Percentiles rank a stretch among this genome's conserved stretches.
These are phyloP conservation scores for Saturnispora sanitii DNA, from an alignment of 805 yeast species.

Conservation along the genomic window DNA sequence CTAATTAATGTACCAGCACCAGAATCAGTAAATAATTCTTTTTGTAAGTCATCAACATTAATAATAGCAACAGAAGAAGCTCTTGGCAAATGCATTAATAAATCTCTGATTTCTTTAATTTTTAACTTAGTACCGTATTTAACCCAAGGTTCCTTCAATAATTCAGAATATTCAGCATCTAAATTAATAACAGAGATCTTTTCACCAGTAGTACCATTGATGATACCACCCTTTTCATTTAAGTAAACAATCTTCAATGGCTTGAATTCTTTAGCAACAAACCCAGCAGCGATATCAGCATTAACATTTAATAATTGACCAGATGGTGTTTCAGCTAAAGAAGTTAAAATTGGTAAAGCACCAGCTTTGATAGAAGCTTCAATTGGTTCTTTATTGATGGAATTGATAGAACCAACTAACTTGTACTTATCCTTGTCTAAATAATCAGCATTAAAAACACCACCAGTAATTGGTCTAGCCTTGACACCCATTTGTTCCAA, in stretches of 20 bases:
- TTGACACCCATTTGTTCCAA: slow-evolving; percentile 93
- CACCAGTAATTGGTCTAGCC: slow-evolving; percentile 97
- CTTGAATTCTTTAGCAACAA: slow-evolving; percentile 90
- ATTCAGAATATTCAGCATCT: slow-evolving; percentile 89
- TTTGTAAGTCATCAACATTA: slow-evolving; percentile 88
- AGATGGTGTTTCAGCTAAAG: slow-evolving; percentile 91
- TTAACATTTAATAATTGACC: slow-evolving; percentile 96
- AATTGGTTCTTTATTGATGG: slow-evolving; percentile 80
- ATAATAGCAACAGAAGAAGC: slow-evolving; percentile 97
- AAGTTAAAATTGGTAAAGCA: slow-evolving; percentile 90
- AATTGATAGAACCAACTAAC: slow-evolving; percentile 81
- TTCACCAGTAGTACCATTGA: slow-evolving; percentile 86
- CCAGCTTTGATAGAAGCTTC: slow-evolving; percentile 96
- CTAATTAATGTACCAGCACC: slow-evolving; percentile 99
- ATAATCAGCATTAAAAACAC: slow-evolving; percentile 90
- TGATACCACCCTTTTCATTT: slow-evolving; percentile 96
- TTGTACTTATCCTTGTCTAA: slow-evolving; percentile 85
- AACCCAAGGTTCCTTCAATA: slow-evolving; percentile 94
- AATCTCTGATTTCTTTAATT: slow-evolving; percentile 91
- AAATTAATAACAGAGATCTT: slow-evolving; percentile 82
- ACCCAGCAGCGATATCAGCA: slow-evolving; percentile 99
- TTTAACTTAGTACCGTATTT: slow-evolving; percentile 97
- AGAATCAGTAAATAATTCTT: slow-evolving; percentile 94
- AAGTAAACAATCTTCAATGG: slow-evolving; percentile 94
- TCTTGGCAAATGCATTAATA: slow-evolving; percentile 88